Base-by-base conservation (phyloP, 1,284 basidiomycete species). In the Abortiporus biennis region DNA sequence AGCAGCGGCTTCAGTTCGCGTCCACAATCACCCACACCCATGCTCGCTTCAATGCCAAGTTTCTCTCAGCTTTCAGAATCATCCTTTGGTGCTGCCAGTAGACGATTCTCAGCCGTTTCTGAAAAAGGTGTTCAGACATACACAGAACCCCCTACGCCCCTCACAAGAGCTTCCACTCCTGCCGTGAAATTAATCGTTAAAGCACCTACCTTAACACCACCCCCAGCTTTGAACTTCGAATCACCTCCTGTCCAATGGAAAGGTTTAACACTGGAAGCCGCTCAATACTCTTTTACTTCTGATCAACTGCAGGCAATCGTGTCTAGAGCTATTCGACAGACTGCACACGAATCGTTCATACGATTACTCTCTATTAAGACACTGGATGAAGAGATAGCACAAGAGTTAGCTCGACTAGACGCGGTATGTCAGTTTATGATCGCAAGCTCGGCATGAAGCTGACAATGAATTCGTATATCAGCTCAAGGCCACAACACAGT, bases 221-320 rank as follows among this genome's bases (percentile, higher is more conserved):
- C 73, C 0, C 70, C 72, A 4, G 44, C 63, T n/a, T 54, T 80
- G 51, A 68, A 66, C 35, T 83, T 85, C 54, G 78, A 78, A n/a
- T 60, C 69, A 2, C 54, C 59, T 0, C 69, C 75, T 16, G 66
- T 86, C 16, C 63, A 68, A 29, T 85, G 76, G 75, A 81, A 80
- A 44, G 76, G 74, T 1, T 64, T 88, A 44, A 74, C 83, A 0
- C 64, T 85, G 31, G 82, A 87, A 45, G 80, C 80, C 0, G 85
- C 85, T 3, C 68, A 85, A 47, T 86, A 85, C 85, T 82, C 80
- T 1, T 72, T 87, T 44, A 72, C 74, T 21, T 84, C 80, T 0
- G 49, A 64, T 21, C 80, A 89, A 52, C 71, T 89, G 29, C 85
- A 88, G 54, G 67, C 73, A 15, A 75, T 87, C 47, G 85, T 88